These are phyloP conservation scores for Pichia kluyveri DNA, from an alignment of 805 yeast species.

Conservation along the genomic window DNA sequence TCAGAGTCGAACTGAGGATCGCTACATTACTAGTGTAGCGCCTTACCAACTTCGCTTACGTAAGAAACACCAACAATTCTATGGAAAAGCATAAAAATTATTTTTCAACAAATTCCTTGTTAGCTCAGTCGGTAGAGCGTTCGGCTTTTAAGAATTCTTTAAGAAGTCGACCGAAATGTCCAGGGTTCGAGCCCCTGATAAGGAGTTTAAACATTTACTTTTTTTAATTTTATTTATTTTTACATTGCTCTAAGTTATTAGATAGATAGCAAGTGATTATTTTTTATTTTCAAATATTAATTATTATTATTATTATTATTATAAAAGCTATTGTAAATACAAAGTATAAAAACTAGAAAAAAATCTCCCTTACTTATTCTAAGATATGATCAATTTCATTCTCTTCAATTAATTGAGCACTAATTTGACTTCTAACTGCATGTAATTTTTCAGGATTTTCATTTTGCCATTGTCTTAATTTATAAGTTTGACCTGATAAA, in stretches of 20 bases:
- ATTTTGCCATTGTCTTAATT: constrained; percentile 68
- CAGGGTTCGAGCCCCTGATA: constrained; percentile 57
- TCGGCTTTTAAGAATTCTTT: constrained; percentile 44
- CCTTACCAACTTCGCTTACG: constrained; percentile 12
- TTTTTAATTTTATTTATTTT: no score
- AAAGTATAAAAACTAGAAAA: no score
- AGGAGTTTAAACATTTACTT: constrained; percentile 26
- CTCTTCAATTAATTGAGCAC: constrained; percentile 27
- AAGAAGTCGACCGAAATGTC: constrained; percentile 44
- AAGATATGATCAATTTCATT: constrained; percentile 12
- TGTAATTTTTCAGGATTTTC: constrained; percentile 67
- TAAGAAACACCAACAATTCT: no score
- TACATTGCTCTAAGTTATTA: no score
- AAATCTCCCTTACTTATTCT: no score
- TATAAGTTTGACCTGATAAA: constrained; percentile 61
- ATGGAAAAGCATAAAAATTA: no score
- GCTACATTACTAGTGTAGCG: constrained; percentile 17
- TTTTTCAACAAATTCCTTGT: constrained; percentile 13
- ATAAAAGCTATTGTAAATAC: no score
- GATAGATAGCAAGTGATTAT: no score
- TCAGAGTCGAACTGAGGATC: constrained; percentile 17
- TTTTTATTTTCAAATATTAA: no score
- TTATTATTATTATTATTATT: no score
- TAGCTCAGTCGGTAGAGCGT: constrained; percentile 68
- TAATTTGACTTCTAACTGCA: constrained; percentile 59